Evolutionary conservation across 805 yeast genomes (phyloP), one percentile per base, ranked within the genome.

Genomic region (Schizosaccharomyces cryophilus): DNA sequence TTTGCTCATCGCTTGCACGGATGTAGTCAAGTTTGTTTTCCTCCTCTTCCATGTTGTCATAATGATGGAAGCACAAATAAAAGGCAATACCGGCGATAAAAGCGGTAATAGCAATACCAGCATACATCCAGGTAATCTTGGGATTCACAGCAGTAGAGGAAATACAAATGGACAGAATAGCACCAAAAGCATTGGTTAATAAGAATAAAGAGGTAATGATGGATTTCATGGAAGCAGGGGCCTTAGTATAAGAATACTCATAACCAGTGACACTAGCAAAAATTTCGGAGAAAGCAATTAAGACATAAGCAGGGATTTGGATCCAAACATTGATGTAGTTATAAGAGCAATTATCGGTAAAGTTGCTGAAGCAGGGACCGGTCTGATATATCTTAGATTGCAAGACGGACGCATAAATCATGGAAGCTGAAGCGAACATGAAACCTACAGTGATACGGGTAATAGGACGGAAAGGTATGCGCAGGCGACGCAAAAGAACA

Each of bases 211-310:
- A 66, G 81, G 80, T 80, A 66, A 81, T 77, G 68, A 81, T 78
- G 17, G 84, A 78, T 70, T 80, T 80, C 85, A 81, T 80, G 60
- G 77, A 72, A 7, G 76, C 77, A 54, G 93, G 93, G 5, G 93
- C 90, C 73, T 85, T 83, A 31, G 88, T 81, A 73, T 83, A 85
- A 21, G 94, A 94, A 68, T 83, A 84, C 73, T 85, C 93, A 66
- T 83, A 78, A 66, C 90, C 93, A 26, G 93, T 84, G 66, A 84
- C 79, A 61, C 85, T 82, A 40, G 89, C 88, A 66, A 85, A 78
- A 65, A 85, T 84, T 71, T 85, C 94, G 19, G 88, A 80, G 61
- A 83, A 69, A 13, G 85, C 90, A 70, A 83, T 80, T 64, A 85
- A 72, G 54, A 83, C 77, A 71, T 85, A 85, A 3, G 87, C 84